Conservation (phyloP, 208 protist species). For the Vickermania spadyakhi region DNA sequence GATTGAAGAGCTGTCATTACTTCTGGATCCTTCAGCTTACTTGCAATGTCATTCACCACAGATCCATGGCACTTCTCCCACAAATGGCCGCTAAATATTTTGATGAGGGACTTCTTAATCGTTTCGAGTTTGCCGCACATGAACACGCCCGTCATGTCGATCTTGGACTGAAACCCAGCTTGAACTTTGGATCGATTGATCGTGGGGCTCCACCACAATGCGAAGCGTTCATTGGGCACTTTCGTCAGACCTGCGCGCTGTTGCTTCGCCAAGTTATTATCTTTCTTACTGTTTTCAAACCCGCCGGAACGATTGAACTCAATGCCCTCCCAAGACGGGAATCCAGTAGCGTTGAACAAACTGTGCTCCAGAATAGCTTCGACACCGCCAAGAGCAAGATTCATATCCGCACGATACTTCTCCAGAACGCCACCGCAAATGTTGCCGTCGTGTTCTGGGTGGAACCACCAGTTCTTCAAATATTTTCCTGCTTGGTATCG, state of each 20-base stretch:
- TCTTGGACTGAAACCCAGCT: conserved; percentile 99
- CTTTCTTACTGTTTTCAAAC: conserved; percentile 99
- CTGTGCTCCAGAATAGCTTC: conserved; percentile 99
- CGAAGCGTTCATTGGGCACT: conserved; percentile 99
- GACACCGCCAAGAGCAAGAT: conserved; percentile 99
- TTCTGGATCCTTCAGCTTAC: conserved; percentile 94
- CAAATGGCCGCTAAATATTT: conserved; percentile 99
- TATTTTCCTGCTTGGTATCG: conserved; percentile 97
- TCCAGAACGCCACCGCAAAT: conserved; percentile 98
- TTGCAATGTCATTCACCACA: conserved; percentile 98
- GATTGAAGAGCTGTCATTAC: conserved; percentile 98
- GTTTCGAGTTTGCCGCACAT: conserved; percentile 99
- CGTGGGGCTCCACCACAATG: conserved; percentile 99
- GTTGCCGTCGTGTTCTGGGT: conserved; percentile 99
- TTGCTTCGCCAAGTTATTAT: conserved; percentile 99
- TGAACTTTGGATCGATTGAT: conserved; percentile 99
- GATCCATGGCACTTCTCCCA: conserved; percentile 99
- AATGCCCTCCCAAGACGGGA: conserved; percentile 99
- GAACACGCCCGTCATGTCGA: conserved; percentile 99
- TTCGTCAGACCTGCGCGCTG: conserved; percentile 99
- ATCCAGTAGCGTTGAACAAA: conserved; percentile 99
- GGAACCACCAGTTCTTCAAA: conserved; percentile 99
- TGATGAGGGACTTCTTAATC: conserved; percentile 99
- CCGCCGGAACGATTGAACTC: conserved; percentile 99
- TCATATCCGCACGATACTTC: conserved; percentile 99